These are phyloP conservation scores for Cladosporium phlei DNA, from an alignment of 2,329 filamentous ascomycete species.

Conservation along the genomic window DNA sequence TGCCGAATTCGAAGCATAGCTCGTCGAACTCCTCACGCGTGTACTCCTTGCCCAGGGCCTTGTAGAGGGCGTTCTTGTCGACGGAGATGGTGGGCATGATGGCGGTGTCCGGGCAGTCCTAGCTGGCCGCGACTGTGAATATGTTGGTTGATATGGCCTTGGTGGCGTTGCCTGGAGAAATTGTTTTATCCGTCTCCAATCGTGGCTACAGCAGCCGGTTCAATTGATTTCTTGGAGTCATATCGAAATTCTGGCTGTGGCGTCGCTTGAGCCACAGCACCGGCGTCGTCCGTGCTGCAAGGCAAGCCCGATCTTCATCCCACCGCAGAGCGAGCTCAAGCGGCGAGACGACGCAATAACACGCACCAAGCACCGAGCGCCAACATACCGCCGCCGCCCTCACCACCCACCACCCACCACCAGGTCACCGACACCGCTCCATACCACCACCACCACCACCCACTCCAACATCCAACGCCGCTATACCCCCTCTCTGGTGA, in stretches of 20 bases:
- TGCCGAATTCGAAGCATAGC: slow-evolving; percentile 97
- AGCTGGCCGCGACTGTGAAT: slow-evolving; percentile 1
- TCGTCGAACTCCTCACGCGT: slow-evolving; percentile 95
- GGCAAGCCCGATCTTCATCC: slow-evolving; percentile 9
- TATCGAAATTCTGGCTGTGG: slow-evolving; percentile 14
- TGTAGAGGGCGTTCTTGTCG: slow-evolving; percentile 92
- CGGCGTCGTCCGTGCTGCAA: neutral
- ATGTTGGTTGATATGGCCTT: neutral
- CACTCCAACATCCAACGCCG: neutral
- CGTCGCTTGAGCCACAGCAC: slow-evolving; percentile 1
- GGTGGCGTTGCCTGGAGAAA: neutral
- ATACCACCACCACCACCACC: neutral
- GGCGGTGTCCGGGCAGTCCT: slow-evolving; percentile 16
- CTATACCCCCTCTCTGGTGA: slow-evolving; percentile 2
- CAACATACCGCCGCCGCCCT: neutral
- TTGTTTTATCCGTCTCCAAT: neutral
- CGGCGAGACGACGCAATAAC: slow-evolving; percentile 13
- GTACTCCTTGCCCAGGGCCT: slow-evolving; percentile 84
- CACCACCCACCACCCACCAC: neutral
- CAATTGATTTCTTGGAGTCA: slow-evolving; percentile 12
- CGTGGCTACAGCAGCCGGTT: neutral
- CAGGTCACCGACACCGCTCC: no score
- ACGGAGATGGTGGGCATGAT: slow-evolving; percentile 94
- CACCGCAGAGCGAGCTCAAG: slow-evolving; percentile 8
- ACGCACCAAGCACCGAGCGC: slow-evolving; percentile 5